Evolutionary conservation across 805 yeast genomes (phyloP), one percentile per base, ranked within the genome.

Genomic region (Candida silvicultrix): DNA sequence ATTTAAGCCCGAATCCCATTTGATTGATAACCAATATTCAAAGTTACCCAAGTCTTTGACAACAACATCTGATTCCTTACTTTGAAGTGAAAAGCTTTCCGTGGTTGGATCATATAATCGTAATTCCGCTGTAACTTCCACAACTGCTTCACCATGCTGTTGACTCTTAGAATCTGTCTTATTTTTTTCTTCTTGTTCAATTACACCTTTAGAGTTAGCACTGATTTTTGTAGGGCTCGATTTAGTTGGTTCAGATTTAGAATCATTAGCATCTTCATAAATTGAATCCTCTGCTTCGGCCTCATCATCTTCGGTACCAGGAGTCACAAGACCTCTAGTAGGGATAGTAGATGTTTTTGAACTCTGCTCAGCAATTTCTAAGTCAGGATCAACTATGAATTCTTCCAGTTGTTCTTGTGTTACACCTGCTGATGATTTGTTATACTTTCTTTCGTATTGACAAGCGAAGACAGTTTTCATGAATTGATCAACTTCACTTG

Each of bases 401-500:
- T 84, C 85, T 34, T 72, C 64, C 42, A 88, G 67, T 37, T 81
- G 81, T 6, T 62, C 64, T 11, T 66, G 64, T 1, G 74, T 58
- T 5, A 74, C 75, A 14, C 68, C 68, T 1, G 63, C 58, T 8
- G 83, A 72, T 5, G 81, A 67, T 50, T 67, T 74, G 51, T 74
- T 78, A 61, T 83, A 86, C 58, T 84, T 86, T 52, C 81, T 75
- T 60, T 89, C 96, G 59, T 77, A 92, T 54, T 82, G 78, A 57
- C 96, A 87, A 47, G 76, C 75, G 56, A 78, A 74, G 14, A 88
- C 70, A 1, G 80, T 70, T 22, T 68, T 60, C 67, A 83, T 75
- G 61, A 92, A 92, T 38, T 72, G 70, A 29, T 83, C 79, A 36
- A 84, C 77, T 22, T 68, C 74, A 18, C 66, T 45, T 21, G 59